Evolutionary conservation across 495 filamentous ascomycete species (phyloP).

Genomic region (Melanomma pulvis-pyrius): DNA sequence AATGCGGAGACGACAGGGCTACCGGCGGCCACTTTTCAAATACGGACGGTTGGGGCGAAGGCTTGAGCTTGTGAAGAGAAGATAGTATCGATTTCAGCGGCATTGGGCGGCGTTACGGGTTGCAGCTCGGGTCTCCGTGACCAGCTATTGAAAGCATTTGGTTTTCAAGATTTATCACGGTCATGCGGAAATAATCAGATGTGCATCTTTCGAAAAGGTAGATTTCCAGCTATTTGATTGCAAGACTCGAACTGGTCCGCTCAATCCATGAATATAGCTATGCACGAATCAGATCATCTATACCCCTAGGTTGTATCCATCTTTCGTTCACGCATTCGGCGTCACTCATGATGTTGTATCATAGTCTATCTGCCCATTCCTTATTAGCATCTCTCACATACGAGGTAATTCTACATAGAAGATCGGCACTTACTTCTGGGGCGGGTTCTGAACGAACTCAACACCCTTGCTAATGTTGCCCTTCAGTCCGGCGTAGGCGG

Average conservation of each 20-base stretch:
- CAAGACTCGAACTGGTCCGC: neutral
- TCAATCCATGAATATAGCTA: slow-evolving; percentile 1
- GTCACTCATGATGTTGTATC: slow-evolving; percentile 5
- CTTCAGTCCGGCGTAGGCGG: slow-evolving; percentile 72
- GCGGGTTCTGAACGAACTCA: slow-evolving; percentile 82
- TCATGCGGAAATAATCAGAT: neutral
- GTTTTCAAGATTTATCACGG: neutral
- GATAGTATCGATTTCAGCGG: slow-evolving; percentile 17
- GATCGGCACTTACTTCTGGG: slow-evolving; percentile 42
- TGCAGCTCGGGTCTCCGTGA: neutral
- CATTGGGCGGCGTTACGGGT: slow-evolving; percentile 29
- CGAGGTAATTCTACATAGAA: neutral
- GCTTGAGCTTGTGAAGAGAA: slow-evolving; percentile 35
- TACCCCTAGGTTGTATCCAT: neutral
- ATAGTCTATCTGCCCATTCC: slow-evolving; percentile 36
- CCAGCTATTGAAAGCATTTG: neutral
- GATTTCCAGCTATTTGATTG: neutral
- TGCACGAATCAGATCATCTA: neutral
- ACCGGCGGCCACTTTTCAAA: slow-evolving; percentile 91
- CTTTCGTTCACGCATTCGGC: neutral
- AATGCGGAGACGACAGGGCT: slow-evolving; percentile 85
- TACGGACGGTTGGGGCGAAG: slow-evolving; percentile 76
- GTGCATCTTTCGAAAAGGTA: neutral
- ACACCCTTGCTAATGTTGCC: slow-evolving; percentile 93
- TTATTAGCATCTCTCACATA: slow-evolving; percentile 27